Base-by-base conservation (phyloP, 768 basidiomycete species). In the Wakefieldia striispora region DNA sequence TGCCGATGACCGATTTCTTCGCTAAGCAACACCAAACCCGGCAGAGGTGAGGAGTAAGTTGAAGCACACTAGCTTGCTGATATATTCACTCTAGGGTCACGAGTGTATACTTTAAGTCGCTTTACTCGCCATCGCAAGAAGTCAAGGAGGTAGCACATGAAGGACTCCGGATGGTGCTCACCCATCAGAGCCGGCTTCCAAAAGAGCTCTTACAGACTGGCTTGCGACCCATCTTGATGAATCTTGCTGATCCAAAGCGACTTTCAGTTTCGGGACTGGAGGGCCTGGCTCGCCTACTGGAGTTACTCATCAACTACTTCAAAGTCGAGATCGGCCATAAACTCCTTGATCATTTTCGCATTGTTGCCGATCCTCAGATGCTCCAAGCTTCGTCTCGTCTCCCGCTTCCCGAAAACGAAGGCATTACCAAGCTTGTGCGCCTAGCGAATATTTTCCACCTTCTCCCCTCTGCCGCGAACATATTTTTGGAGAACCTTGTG, bases 261-360 rank as follows among this genome's bases (percentile, higher is more conserved):
- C 78, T 99, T 29, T 94, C 92, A 7, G 89, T 97, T 21, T 81
- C 90, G 5, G 95, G 95, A 10, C 66, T 95, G 48, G 94, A 99
- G 66, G 97, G 97, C 3, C 75, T 99, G 20, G 95, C 95, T 12
- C 85, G 95, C 12, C 79, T 99, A 42, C 75, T 99, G 42, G 93
- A 97, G 66, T 79, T 99, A 7, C 72, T 99, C 47, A 97, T 94
- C 34, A 97, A 97, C 67, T 98, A 99, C 71, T 99, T 99, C 83
- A 98, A 97, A 68, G 95, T 99, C 16, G 97, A 99, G 72, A 98
- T 99, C 51, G 97, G 97, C 1, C 83, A 91, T 67, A 99, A 99
- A 70, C 82, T 99, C 7, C 76, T 99, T 19, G 97, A 98, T 60
- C 97, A 99, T 66, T 97, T 95, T 72, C 85, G 87, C 37, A 83